Base-by-base conservation (phyloP, 2,329 filamentous ascomycete genomes). In the Colletotrichum gigasporum region DNA sequence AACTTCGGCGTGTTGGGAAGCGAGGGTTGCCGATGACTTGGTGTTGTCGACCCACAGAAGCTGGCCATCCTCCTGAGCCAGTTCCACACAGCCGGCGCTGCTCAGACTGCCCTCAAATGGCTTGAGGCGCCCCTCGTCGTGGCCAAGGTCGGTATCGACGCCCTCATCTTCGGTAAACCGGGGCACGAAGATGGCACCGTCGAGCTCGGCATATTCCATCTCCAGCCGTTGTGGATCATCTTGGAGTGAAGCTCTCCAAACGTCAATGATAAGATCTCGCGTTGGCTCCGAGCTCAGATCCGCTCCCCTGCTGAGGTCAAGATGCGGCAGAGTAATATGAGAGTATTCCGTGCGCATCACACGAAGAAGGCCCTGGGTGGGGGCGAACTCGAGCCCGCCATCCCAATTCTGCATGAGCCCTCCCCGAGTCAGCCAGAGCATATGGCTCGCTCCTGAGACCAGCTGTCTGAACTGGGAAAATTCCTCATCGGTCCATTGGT, bases 331-430 rank as follows among this genome's bases (percentile, higher is more conserved):
- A 7, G 2, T 39, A 24, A 61, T 32, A 3, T 35, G 62, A 4
- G 65, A 35, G 20, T 68, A 60, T 28, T 68, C 67, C 1, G 67
- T 68, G 1, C 67, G 57, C 61, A 68, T 44, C 24, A 67, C 65
- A 4, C 67, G 53, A 5, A 68, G 47, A 2, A 68, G 45, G 3
- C 67, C 67, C 18, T 67, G 67, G 3, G 61, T 44, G 0, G 65
- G 47, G 2, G 62, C 65, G 20, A 67, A 67, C n/a, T 68, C 65
- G 5, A 62, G 34, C 9, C 62, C 55, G 8, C 18, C 45, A 1
- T 56, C 7, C 62, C 61, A 68, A 14, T 39, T 48, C 3, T 66
- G 34, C 24, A 61, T 30, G 2, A 39, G 12, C 4, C 67, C 59
- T 11, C 67, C 67, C 2, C 30, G 32, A 0, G 63, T 66, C 10